Base-by-base conservation (phyloP, 768 basidiomycete genomes). In the Kondoa malvinella region DNA sequence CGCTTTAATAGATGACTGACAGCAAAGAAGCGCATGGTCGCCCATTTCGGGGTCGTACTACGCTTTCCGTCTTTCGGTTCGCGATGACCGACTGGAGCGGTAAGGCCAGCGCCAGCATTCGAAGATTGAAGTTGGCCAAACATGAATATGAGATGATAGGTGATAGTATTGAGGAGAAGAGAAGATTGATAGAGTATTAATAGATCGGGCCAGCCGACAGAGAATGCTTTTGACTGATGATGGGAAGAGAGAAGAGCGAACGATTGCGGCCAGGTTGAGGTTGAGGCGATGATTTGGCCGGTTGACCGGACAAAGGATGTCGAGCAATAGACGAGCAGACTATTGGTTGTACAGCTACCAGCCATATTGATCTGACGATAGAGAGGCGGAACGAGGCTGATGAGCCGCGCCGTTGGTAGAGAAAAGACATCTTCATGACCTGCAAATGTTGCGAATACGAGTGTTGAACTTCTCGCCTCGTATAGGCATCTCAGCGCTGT, bases 401-500 rank as follows among this genome's bases (percentile, higher is more conserved):
- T 56, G 50, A 25, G 25, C 50, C 25, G 8, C 8, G 27, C 8
- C 62, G 25, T 26, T 26, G 25, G 26, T n/a, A 31, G 15, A 59
- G 15, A 12, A 29, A 32, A 32, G 29, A 31, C 61, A 15, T 63
- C 25, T 64, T 34, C 50, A 71, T 1, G 70, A 67, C 50, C 66
- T 70, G 4, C 79, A 76, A 21, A 78, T 71, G 1, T 65, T 69
- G 21, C 72, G 69, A 65, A 81, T 72, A 69, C 74, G 75, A 1
- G 57, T 78, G 74, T 97, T 94, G 75, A 97, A 97, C 21, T 83
- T 84, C 72, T 91, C 89, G 57, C 82, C 90, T 60, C 95, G 84
- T 71, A 97, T 92, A 1, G 95, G 95, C 94, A 97, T 99, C 77
- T 97, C 95, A n/a, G 88, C 88, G 3, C 91, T 94, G 77, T 97